A percentile compares a stretch with the other conserved stretches of the same genome.
These are phyloP conservation scores for Penicillium longicatenatum DNA, from an alignment of 495 filamentous ascomycete species.

Conservation along the genomic window DNA sequence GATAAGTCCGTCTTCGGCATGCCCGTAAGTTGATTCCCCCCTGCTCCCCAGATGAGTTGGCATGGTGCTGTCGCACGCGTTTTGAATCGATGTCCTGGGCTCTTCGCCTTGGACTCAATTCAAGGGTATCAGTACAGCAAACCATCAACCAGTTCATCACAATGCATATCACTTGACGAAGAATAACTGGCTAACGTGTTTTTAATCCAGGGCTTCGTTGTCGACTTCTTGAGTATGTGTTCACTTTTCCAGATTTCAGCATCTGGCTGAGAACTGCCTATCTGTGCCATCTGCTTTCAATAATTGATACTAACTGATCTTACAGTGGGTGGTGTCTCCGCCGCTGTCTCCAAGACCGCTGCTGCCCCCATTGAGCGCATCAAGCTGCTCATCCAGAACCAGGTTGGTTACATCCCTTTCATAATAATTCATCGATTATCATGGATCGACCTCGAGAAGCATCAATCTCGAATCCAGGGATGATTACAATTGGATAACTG, in stretches of 20 bases:
- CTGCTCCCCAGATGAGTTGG: slow-evolving; percentile 11
- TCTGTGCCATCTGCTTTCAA: background rate
- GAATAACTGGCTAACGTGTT: slow-evolving; percentile 35
- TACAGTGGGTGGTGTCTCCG: slow-evolving; percentile 98
- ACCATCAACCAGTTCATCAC: background rate
- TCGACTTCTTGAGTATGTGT: slow-evolving; percentile 97
- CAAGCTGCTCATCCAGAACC: slow-evolving; percentile 99
- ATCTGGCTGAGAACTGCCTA: background rate
- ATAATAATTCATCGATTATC: background rate
- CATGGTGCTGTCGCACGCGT: slow-evolving; percentile 2
- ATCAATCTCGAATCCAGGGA: background rate
- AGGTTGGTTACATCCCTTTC: slow-evolving; percentile 58
- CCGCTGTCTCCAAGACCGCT: slow-evolving; percentile 99
- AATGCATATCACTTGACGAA: background rate
- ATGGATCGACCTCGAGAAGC: background rate
- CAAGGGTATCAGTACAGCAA: background rate
- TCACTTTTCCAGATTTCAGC: slow-evolving; percentile 10
- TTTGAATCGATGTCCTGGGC: slow-evolving; percentile 2
- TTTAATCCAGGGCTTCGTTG: slow-evolving; percentile 61
- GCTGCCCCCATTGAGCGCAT: slow-evolving; percentile 99
- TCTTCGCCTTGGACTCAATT: background rate
- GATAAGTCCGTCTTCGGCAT: slow-evolving; percentile 91
- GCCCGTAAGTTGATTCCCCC: slow-evolving; percentile 53
- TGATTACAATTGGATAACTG: background rate
- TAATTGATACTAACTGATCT: slow-evolving; percentile 33